phyloP scores from a whole-genome alignment of 2,329 filamentous ascomycete genomes.

The Colletotrichum sp. region DNA sequence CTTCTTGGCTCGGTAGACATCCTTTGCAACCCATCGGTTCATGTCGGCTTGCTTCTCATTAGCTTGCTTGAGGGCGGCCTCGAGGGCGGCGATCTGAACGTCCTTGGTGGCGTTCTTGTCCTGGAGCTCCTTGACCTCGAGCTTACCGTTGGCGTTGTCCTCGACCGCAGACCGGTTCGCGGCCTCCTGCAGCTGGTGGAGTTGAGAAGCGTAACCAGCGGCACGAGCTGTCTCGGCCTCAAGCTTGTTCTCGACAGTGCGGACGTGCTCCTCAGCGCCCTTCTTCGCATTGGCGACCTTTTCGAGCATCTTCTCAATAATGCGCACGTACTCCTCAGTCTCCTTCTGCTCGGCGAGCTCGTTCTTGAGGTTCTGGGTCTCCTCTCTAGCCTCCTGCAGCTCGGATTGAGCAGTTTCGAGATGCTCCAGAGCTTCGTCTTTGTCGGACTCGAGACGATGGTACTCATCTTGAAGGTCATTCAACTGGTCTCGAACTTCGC shows the following conservation, averaged over 20 bases:
- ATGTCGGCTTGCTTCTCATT: neutral
- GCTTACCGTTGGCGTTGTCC: neutral
- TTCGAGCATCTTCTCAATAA: neutral
- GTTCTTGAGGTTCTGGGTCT: neutral
- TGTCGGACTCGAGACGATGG: neutral
- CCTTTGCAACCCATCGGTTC: neutral
- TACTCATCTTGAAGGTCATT: neutral
- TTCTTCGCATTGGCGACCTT: neutral
- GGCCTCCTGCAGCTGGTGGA: neutral
- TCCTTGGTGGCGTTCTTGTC: neutral
- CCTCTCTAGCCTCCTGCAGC: neutral
- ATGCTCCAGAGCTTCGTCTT: too few species aligned
- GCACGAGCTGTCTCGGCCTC: conserved; percentile 30
- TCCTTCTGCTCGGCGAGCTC: neutral
- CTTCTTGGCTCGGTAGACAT: neutral
- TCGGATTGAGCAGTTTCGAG: neutral
- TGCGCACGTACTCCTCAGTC: neutral
- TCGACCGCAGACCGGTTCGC: neutral
- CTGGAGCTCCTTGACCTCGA: conserved; percentile 32
- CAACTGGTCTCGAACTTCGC: neutral
- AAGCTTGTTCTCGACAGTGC: neutral
- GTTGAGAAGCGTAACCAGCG: neutral
- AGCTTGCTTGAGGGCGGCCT: conserved; percentile 28
- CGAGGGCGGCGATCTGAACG: conserved; percentile 15
- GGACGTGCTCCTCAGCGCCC: too few species aligned